Evolutionary conservation across 164 flowering plant genomes (phyloP).

Genomic region (Tetrastigma voinierianum): DNA sequence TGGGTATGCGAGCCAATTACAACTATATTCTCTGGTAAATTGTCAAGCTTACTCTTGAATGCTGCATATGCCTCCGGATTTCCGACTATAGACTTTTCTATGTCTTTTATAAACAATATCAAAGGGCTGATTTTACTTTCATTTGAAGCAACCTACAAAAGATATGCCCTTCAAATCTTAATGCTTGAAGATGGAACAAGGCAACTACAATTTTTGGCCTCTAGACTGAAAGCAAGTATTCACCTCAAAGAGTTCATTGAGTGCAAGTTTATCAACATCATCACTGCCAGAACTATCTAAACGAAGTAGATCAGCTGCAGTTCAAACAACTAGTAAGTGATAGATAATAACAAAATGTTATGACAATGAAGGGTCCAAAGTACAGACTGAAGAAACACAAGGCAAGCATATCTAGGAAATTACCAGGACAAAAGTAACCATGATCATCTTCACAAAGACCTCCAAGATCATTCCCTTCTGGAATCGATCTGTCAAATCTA

Average conservation of each 20-base stretch:
- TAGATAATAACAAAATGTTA: background rate
- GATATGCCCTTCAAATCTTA: background rate
- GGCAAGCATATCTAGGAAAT: constrained; percentile 15
- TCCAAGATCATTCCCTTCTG: constrained; percentile 83
- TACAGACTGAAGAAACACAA: background rate
- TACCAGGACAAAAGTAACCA: constrained; percentile 90
- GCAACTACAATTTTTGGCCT: background rate
- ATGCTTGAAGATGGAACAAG: background rate
- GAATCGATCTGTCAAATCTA: constrained; percentile 74
- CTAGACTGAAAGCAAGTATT: background rate
- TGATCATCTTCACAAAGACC: constrained; percentile 78
- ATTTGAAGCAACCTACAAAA: constrained; percentile 54
- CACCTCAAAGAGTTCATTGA: constrained; percentile 85
- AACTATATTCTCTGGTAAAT: constrained; percentile 67
- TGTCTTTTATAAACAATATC: constrained; percentile 77
- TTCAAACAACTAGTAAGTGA: background rate
- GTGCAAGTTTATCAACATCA: constrained; percentile 65
- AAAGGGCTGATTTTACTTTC: constrained; percentile 61
- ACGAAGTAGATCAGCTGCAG: constrained; percentile 63
- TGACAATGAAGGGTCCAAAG: background rate
- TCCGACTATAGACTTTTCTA: constrained; percentile 69
- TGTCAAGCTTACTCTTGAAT: constrained; percentile 62
- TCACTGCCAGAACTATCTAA: constrained; percentile 58
- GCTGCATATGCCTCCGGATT: constrained; percentile 48
- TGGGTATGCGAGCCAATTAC: constrained; percentile 81